A percentile compares a stretch with the other conserved stretches of the same genome.
phyloP scores from a whole-genome alignment of 345 rosid genomes.

The Microcos paniculata region DNA sequence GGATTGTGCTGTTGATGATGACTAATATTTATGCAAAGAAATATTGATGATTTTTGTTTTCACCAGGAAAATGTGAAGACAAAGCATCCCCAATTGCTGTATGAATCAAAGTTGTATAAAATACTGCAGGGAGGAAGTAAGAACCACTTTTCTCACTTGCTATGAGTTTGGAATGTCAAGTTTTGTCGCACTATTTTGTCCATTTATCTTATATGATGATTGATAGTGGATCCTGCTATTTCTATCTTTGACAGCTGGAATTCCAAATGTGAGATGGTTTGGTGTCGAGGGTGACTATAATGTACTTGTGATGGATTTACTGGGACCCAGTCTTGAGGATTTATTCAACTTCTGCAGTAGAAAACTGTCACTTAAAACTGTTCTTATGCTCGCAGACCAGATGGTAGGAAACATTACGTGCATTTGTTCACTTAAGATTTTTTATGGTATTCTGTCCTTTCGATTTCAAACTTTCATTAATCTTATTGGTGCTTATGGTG shows the following conservation, averaged over 20 bases:
- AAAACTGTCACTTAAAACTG: conserved; percentile 84
- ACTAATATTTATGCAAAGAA: background rate
- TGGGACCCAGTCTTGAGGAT: conserved; percentile 98
- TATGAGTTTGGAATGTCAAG: background rate
- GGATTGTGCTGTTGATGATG: background rate
- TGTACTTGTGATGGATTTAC: conserved; percentile 94
- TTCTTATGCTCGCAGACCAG: conserved; percentile 98
- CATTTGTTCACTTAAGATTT: background rate
- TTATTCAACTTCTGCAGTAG: conserved; percentile 84
- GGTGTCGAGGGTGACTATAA: conserved; percentile 91
- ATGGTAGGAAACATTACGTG: conserved; percentile 48
- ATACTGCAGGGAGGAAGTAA: conserved; percentile 97
- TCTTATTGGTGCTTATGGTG: background rate
- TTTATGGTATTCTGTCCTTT: background rate
- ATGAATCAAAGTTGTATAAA: conserved; percentile 87
- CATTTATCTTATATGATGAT: background rate
- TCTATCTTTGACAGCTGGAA: conserved; percentile 65
- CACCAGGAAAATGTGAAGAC: conserved; percentile 90
- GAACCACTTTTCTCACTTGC: conserved; percentile 15
- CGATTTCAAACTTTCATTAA: background rate
- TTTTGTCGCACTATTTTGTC: background rate
- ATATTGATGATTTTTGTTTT: conserved; percentile 8
- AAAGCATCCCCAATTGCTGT: conserved; percentile 90
- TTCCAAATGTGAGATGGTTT: conserved; percentile 89
- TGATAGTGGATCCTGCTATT: background rate